Evolutionary conservation across 495 filamentous ascomycete genomes (phyloP).

Genomic region (Bacidia gigantensis): DNA sequence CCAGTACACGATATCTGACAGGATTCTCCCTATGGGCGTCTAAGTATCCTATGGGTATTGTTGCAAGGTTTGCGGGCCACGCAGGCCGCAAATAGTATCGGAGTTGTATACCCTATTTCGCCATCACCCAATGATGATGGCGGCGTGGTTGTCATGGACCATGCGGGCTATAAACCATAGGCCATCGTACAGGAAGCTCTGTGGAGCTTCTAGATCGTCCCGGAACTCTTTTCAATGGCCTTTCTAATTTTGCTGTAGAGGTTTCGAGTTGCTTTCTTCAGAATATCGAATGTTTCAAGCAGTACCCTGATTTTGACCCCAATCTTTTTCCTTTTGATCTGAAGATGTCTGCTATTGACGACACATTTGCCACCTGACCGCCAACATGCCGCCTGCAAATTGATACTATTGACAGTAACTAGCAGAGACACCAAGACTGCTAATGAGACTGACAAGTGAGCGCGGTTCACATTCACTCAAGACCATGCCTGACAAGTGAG

Average conservation of each 20-base stretch:
- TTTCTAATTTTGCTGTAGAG: not conserved
- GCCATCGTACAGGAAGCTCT: not conserved
- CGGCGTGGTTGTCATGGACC: not conserved
- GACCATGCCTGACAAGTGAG: not conserved
- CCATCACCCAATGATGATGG: constrained; percentile 6
- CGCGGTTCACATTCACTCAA: not conserved
- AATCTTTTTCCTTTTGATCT: not conserved
- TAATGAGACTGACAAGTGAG: not conserved
- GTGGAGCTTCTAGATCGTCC: not conserved
- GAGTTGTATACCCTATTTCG: not conserved
- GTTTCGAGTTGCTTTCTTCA: not conserved
- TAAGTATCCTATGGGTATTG: not conserved
- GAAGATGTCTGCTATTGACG: not conserved
- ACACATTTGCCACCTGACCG: not conserved
- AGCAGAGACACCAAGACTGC: not conserved
- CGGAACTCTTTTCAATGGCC: not conserved
- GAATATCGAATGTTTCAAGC: not conserved
- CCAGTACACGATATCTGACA: constrained; percentile 1
- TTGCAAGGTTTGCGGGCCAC: not conserved
- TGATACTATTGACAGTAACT: not conserved
- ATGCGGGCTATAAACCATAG: not conserved
- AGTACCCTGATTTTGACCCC: not conserved
- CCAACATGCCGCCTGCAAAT: not conserved
- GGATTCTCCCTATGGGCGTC: not conserved
- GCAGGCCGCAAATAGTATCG: not conserved